Evolutionary conservation across 1,139 yeast species (phyloP), one percentile per base, ranked within the genome.

Genomic region (Torulaspora globosa): DNA sequence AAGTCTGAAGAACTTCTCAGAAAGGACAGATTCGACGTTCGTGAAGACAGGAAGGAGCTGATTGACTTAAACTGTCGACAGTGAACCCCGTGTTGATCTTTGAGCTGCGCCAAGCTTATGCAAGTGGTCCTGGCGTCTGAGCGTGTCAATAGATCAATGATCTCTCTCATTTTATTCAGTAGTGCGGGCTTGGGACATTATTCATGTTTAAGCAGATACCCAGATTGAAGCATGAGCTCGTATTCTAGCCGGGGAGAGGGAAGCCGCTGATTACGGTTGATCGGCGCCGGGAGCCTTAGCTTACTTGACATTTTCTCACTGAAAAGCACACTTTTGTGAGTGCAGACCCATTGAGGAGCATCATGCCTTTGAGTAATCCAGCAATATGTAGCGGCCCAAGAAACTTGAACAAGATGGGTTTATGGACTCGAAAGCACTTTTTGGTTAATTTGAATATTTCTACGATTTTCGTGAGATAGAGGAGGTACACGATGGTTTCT

Each of bases 201-300:
- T 36, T 14, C 40, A 44, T n/a, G 46, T 46, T 7, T 70, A 45
- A 54, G 68, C 74, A 28, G 81, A 78, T 56, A 82, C 77, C 2
- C 67, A 81, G 47, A 80, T 78, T 52, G 74, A 74, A 8, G 80
- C 81, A 3, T 59, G 55, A 49, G 78, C 79, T 8, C 82, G 77
- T 56, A 59, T 76, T 14, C 51, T 58, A 34, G 75, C 75, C 49
- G 70, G 69, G 48, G 55, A 52, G 10, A 55, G 50, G 18, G 55
- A 50, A 5, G 57, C 67, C n/a, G 33, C 50, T n/a, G 58, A 60
- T 27, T 47, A 66, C 36, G 59, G 75, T 50, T 56, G 69, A 18
- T 67, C 36, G 49, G 56, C n/a, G 53, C 56, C 2, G 68, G 62
- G 1, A 57, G 59, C 29, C 71, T 65, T 52, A 47, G 52, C 16